Base-by-base conservation (phyloP, 345 rosid genomes). In the Eucalyptus cloeziana region DNA sequence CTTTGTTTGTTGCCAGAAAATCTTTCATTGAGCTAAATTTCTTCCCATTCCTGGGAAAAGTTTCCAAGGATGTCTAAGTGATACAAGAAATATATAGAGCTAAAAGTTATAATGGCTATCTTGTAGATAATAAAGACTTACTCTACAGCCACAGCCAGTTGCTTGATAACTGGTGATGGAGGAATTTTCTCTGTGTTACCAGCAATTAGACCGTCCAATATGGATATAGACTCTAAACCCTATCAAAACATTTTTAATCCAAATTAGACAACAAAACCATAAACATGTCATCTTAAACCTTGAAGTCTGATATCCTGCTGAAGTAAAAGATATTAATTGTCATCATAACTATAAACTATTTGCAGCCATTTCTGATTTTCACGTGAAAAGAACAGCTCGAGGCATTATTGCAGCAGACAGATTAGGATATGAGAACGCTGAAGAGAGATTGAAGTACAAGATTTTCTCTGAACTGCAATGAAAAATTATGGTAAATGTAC, bases 141-240 rank as follows among this genome's bases (percentile, higher is more conserved):
- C 99, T 96, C 97, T 40, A 94, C 87, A 76, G 97, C 98, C 91
- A 90, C 86, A 90, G 97, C 98, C 92, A 97, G 92, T 91, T 94
- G 99, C 95, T 95, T 95, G 92, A 96, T 45, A 91, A 94, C 93
- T 87, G 95, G 94, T 87, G 96, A 86, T 54, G 95, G 86, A 93
- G 98, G 99, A 90, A 97, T 95, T 89, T 91, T 92, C 90, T 94
- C 95, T 49, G 91, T 91, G 89, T 94, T 92, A 85, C 91, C 92
- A 76, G 95, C 91, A 89, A 92, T 92, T 88, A 96, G 92, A 90
- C 93, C 90, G 71, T 96, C 98, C 81, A 94, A 58, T 87, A 93
- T 83, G 85, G 91, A 93, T 88, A 92, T 89, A 79, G 94, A 91
- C 88, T 96, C 96, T 87, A 93, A 91, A 64, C 87, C 93, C 99